Conservation (phyloP, 371 early-diverging fungal genomes). For the Rozella allomycis region DNA sequence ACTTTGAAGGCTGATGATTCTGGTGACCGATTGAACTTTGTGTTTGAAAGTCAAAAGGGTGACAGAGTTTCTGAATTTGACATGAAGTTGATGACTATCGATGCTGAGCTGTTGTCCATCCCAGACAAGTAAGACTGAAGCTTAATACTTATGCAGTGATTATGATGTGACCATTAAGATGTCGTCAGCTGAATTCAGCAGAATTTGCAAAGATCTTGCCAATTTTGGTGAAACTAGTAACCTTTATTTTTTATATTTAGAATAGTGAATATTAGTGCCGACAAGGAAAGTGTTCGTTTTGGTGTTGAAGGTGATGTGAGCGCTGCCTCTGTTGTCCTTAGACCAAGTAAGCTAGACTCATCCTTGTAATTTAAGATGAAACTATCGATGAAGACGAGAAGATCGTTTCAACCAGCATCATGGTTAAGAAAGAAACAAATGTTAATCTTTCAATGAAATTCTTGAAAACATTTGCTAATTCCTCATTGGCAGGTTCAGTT, state of each 20-base stretch:
- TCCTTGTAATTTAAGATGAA: too few relatives aligned
- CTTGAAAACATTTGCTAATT: too few relatives aligned
- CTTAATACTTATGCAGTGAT: too few relatives aligned
- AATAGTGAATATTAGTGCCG: slow-evolving; percentile 60
- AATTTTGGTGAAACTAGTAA: slow-evolving; percentile 64
- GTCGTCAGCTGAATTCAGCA: slow-evolving; percentile 72
- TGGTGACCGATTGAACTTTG: slow-evolving; percentile 53
- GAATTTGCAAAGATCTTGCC: slow-evolving; percentile 70
- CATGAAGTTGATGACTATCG: slow-evolving; percentile 91
- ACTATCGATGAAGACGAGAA: slow-evolving; percentile 55
- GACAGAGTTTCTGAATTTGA: slow-evolving; percentile 79
- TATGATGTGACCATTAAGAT: slow-evolving; percentile 75
- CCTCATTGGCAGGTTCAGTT: too few relatives aligned
- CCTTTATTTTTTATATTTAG: slow-evolving; percentile 1
- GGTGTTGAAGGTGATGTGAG: slow-evolving; percentile 72
- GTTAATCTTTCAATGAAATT: too few relatives aligned
- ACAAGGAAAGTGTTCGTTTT: slow-evolving; percentile 84
- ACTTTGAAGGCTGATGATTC: slow-evolving; percentile 74
- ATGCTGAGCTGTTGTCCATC: slow-evolving; percentile 82
- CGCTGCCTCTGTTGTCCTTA: slow-evolving; percentile 54
- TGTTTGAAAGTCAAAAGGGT: slow-evolving; percentile 54
- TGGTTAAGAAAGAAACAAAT: too few relatives aligned
- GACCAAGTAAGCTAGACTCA: too few relatives aligned
- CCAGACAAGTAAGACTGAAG: slow-evolving; percentile 64
- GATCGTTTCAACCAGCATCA: too few relatives aligned